Conservation (phyloP, 2,329 filamentous ascomycete genomes). For the Claviceps maximensis region DNA sequence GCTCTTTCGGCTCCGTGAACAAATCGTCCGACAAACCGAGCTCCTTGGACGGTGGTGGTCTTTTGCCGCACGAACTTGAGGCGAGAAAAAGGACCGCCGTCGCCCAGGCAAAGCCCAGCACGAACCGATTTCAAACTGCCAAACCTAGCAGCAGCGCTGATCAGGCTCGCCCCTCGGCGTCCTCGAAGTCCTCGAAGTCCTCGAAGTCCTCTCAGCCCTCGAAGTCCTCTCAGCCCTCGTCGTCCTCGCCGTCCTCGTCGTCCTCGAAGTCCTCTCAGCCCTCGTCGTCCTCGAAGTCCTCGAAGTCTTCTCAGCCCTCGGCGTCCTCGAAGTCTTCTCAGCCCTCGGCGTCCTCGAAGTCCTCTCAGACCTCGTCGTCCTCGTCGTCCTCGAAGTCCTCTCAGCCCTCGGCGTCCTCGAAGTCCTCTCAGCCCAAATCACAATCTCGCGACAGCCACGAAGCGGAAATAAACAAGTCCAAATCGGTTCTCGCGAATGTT, state of each 20-base stretch:
- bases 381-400: not conserved
- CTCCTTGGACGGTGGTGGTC: slow-evolving; percentile 9
- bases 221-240: not conserved
- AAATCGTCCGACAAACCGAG: not conserved
- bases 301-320: too few relatives aligned
- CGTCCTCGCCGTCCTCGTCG: too few relatives aligned
- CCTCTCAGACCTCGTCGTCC: not conserved
- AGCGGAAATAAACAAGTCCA: slow-evolving; percentile 12
- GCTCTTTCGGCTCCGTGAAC: slow-evolving; percentile 9
- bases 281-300: too few relatives aligned
- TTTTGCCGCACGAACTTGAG: slow-evolving; percentile 26
- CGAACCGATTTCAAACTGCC: not conserved
- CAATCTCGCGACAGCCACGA: slow-evolving; percentile 1
- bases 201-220: too few relatives aligned
- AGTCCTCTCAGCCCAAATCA: not conserved
- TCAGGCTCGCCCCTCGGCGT: not conserved
- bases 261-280: not conserved
- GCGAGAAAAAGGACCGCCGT: slow-evolving; percentile 11
- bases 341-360: not conserved
- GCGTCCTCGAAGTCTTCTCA: too few relatives aligned
- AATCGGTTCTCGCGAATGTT: slow-evolving; percentile 19
- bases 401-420: not conserved
- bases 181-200: too few relatives aligned
- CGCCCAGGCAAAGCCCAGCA: not conserved
- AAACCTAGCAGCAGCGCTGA: not conserved